Evolutionary conservation across 257 asterid genomes (phyloP).

Genomic region (Nicotiana undulata): DNA sequence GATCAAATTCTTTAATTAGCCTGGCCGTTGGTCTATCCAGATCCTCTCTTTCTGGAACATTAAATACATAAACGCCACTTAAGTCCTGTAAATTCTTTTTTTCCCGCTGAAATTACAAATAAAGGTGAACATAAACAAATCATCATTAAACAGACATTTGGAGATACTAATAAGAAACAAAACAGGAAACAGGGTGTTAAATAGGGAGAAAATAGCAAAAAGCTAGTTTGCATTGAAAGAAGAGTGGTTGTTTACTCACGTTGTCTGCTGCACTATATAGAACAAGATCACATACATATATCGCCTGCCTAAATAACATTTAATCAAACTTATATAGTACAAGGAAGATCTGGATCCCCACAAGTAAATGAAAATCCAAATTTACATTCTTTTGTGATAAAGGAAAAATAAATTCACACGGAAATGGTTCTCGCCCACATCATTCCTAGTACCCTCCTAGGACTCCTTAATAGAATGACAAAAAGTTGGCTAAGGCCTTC

Average conservation of each 20-base stretch:
- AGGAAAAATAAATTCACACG: not conserved
- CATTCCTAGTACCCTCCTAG: not conserved
- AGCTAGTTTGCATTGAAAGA: not conserved
- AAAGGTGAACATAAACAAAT: constrained; percentile 13
- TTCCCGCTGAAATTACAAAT: constrained; percentile 57
- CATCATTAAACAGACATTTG: not conserved
- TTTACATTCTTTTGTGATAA: not conserved
- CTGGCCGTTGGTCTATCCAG: constrained; percentile 89
- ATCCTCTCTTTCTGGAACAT: constrained; percentile 88
- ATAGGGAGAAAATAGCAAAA: not conserved
- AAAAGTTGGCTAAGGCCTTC: not conserved
- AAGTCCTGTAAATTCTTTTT: constrained; percentile 88
- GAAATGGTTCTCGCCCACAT: not conserved
- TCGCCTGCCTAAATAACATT: not conserved
- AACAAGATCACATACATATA: not conserved
- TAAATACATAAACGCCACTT: constrained; percentile 76
- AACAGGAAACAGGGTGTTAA: not conserved
- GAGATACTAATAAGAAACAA: not conserved
- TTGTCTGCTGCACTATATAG: not conserved
- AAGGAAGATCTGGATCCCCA: constrained; percentile 1
- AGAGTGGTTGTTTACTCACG: not conserved
- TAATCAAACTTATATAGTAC: not conserved
- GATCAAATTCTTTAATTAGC: constrained; percentile 85
- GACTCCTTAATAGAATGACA: not conserved
- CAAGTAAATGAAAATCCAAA: not conserved